Conservation (phyloP, 257 asterid species). For the Solanum ossicruentum region DNA sequence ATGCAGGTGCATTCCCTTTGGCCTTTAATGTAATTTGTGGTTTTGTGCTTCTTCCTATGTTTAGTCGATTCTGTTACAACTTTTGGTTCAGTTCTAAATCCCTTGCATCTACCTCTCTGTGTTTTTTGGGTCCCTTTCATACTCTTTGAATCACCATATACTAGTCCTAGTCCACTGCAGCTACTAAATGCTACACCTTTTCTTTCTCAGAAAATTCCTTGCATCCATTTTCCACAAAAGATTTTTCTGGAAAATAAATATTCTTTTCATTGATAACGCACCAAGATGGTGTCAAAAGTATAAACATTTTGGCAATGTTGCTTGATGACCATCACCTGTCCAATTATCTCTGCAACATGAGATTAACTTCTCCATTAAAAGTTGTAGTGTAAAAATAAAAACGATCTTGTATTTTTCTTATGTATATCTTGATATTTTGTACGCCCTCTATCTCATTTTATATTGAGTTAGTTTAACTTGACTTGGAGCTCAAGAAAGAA, state of each 20-base stretch:
- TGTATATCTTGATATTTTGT: background rate
- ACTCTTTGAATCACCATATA: background rate
- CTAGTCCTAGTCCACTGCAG: background rate
- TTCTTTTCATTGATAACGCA: background rate
- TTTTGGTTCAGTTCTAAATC: background rate
- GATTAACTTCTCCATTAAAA: background rate
- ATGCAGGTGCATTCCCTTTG: constrained; percentile 41
- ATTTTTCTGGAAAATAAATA: background rate
- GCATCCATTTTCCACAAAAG: background rate
- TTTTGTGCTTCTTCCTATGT: background rate
- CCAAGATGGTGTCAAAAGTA: background rate
- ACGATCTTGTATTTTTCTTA: background rate
- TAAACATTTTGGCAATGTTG: background rate
- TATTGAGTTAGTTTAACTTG: too few relatives aligned
- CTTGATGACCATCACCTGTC: background rate
- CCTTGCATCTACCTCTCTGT: background rate
- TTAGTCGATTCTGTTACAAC: background rate
- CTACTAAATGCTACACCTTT: background rate
- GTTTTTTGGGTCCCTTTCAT: background rate
- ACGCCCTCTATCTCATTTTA: too few relatives aligned
- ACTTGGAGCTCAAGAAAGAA: too few relatives aligned
- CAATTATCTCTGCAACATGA: background rate
- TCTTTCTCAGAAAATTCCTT: background rate
- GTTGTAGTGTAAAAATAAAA: background rate
- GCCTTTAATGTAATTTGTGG: background rate